A percentile compares a stretch with the other conserved stretches of the same genome.
Evolutionary conservation across 1,284 basidiomycete genomes (phyloP).

Genomic region (Sphaerobolus stellatus): DNA sequence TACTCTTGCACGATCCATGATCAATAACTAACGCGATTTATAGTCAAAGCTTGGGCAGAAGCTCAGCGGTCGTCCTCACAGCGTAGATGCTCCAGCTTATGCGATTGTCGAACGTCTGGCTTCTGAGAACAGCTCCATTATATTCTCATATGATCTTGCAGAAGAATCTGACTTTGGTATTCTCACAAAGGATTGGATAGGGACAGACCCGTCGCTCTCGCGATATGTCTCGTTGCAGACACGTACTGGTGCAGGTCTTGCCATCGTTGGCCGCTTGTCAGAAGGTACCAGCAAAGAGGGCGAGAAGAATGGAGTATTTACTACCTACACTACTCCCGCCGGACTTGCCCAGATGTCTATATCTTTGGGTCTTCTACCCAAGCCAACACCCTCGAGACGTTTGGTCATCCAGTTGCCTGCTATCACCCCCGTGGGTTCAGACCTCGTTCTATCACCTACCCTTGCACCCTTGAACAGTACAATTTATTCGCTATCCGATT

Average conservation of each 20-base stretch:
- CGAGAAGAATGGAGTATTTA: conserved; percentile 56
- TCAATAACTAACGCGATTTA: too few species aligned
- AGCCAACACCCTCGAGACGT: conserved; percentile 58
- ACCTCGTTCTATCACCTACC: conserved; percentile 69
- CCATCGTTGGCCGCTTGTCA: conserved; percentile 78
- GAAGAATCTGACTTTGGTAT: conserved; percentile 76
- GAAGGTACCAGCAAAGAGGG: conserved; percentile 72
- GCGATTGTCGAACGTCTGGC: conserved; percentile 66
- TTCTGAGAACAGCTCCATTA: conserved; percentile 59
- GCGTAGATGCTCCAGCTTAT: conserved; percentile 50
- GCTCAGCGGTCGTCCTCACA: too few species aligned
- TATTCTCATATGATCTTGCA: conserved; percentile 81
- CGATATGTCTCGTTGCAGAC: conserved; percentile 77
- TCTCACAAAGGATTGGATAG: conserved; percentile 61
- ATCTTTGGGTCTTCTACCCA: conserved; percentile 64
- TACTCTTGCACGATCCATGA: too few species aligned
- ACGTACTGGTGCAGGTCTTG: conserved; percentile 83
- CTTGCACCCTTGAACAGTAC: conserved; percentile 65
- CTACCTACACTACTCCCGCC: conserved; percentile 73
- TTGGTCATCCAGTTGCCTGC: conserved; percentile 78
- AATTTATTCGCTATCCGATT: conserved; percentile 62
- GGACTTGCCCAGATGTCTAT: conserved; percentile 78
- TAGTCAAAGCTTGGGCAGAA: too few species aligned
- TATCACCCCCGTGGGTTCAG: conserved; percentile 63
- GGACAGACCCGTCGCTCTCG: conserved; percentile 39